Conservation (phyloP, 2,329 filamentous ascomycete species). For the Myriosclerotinia duriaeana region DNA sequence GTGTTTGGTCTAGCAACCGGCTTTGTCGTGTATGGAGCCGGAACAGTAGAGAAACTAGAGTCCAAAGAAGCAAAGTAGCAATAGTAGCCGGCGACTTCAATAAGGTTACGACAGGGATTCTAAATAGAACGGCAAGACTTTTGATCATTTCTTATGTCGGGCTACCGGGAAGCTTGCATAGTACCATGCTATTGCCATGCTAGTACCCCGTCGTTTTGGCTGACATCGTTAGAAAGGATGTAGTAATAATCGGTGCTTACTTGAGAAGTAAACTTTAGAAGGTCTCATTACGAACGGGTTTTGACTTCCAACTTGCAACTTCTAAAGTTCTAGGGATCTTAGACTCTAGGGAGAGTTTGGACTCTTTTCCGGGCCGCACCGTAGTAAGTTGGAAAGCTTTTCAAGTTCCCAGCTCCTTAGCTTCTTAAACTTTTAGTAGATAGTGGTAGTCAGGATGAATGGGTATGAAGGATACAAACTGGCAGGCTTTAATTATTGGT, state of each 20-base stretch:
- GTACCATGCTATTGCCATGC: constrained; percentile 23
- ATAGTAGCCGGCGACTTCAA: constrained; percentile 14
- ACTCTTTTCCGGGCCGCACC: constrained; percentile 8
- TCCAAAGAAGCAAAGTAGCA: constrained; percentile 7
- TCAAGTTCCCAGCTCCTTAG: neutral
- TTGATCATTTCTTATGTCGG: constrained; percentile 20
- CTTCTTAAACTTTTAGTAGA: neutral
- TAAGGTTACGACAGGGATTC: constrained; percentile 7
- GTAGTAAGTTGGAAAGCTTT: constrained; percentile 1
- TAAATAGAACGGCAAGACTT: constrained; percentile 8
- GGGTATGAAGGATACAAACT: neutral
- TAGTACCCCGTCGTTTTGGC: constrained; percentile 19
- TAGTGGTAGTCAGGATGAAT: neutral
- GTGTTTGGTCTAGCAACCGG: constrained; percentile 20
- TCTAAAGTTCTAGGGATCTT: neutral
- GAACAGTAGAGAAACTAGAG: constrained; percentile 24
- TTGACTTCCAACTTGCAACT: neutral
- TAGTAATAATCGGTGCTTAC: neutral
- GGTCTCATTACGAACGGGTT: constrained; percentile 1
- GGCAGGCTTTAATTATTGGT: neutral
- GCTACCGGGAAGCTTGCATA: constrained; percentile 21
- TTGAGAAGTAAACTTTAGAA: neutral
- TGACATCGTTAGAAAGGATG: constrained; percentile 16
- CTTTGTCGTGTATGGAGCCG: constrained; percentile 27
- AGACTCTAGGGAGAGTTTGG: neutral